Percentiles rank a stretch among this genome's conserved stretches.
These are phyloP conservation scores for Aspergillus asperescens DNA, from an alignment of 495 filamentous ascomycete genomes.

Conservation along the genomic window DNA sequence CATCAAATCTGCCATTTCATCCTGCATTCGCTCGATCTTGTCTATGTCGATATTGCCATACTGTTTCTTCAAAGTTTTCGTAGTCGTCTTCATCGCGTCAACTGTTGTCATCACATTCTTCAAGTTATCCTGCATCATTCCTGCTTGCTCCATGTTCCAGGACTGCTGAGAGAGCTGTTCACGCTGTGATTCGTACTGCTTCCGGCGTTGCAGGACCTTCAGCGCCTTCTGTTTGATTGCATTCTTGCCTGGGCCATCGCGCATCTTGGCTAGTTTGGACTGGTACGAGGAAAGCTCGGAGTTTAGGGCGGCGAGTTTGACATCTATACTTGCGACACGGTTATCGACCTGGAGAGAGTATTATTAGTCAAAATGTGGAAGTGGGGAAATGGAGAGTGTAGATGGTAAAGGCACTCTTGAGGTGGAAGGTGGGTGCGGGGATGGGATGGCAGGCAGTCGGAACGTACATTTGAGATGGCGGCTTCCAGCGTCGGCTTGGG, in stretches of 20 bases:
- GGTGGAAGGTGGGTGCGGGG: not conserved
- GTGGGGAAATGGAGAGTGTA: not conserved
- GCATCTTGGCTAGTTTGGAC: constrained; percentile 83
- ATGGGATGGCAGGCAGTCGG: not conserved
- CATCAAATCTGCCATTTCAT: constrained; percentile 98
- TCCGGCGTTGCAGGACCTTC: constrained; percentile 92
- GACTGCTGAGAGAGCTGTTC: constrained; percentile 92
- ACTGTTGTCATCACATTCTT: constrained; percentile 99
- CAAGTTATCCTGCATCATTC: constrained; percentile 98
- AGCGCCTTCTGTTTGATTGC: constrained; percentile 92
- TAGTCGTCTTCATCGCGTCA: constrained; percentile 93
- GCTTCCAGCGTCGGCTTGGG: constrained; percentile 87
- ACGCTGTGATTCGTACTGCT: constrained; percentile 89
- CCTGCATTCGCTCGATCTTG: constrained; percentile 95
- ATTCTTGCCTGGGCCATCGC: constrained; percentile 89
- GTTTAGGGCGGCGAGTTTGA: constrained; percentile 88
- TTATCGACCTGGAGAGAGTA: constrained; percentile 59
- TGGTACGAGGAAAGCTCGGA: constrained; percentile 88
- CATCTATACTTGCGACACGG: constrained; percentile 84
- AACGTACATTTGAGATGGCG: constrained; percentile 75
- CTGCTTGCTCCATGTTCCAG: constrained; percentile 99
- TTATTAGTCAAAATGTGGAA: not conserved
- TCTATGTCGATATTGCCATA: constrained; percentile 97
- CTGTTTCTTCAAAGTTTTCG: constrained; percentile 88
- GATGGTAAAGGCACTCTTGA: not conserved